phyloP scores from a whole-genome alignment of 768 basidiomycete species.

The Cubamyces lactineus region DNA sequence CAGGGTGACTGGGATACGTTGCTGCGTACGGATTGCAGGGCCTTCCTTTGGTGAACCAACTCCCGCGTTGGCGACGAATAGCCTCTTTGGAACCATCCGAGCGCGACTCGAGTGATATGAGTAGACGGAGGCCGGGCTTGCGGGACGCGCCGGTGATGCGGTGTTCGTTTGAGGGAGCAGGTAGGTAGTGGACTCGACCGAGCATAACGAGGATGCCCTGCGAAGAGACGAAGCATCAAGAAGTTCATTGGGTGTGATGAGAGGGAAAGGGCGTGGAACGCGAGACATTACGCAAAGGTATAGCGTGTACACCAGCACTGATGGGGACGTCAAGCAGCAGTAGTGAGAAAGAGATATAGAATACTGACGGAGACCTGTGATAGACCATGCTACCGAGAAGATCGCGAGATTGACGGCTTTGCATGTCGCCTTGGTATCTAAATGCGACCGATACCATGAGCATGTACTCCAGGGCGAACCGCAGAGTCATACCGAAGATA shows the following conservation, averaged over 20 bases:
- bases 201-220: slow-evolving; percentile 15
- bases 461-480: background rate
- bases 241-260: slow-evolving; percentile 28
- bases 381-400: slow-evolving; percentile 25
- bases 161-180: slow-evolving; percentile 12
- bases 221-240: slow-evolving; percentile 13
- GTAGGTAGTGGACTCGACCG: slow-evolving; percentile 21
- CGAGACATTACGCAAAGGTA: slow-evolving; percentile 32
- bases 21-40: background rate
- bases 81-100: slow-evolving; percentile 12
- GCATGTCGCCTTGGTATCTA: slow-evolving; percentile 29
- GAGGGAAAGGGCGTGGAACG: slow-evolving; percentile 27
- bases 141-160: background rate
- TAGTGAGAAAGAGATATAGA: background rate
- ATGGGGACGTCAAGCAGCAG: background rate
- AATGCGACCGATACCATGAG: background rate
- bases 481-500: slow-evolving; percentile 27
- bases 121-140: slow-evolving; percentile 16
- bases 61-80: slow-evolving; percentile 14
- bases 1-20: background rate
- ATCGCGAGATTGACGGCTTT: slow-evolving; percentile 23
- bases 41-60: background rate
- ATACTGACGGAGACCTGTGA: slow-evolving; percentile 30
- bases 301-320: slow-evolving; percentile 31
- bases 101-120: background rate